Percentiles rank a stretch among this genome's conserved stretches.
Evolutionary conservation across 2,329 filamentous ascomycete species (phyloP).

Genomic region (Dactylonectria estremocensis): DNA sequence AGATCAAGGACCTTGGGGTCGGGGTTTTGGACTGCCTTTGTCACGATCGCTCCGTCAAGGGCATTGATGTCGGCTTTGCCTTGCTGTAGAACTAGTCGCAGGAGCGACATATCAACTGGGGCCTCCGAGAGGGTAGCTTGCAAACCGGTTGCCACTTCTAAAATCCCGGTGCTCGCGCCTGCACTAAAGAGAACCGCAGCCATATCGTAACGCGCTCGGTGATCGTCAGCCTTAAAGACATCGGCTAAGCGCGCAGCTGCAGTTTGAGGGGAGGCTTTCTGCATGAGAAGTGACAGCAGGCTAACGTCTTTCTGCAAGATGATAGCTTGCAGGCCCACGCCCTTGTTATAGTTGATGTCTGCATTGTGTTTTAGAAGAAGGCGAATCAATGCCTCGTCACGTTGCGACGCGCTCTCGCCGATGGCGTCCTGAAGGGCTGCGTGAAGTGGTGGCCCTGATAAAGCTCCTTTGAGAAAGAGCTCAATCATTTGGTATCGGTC

Average conservation of each 20-base stretch:
- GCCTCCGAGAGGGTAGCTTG: constrained; percentile 59
- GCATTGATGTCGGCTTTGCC: constrained; percentile 69
- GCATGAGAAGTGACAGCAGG: constrained; percentile 62
- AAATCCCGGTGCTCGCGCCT: constrained; percentile 60
- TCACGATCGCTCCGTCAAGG: constrained; percentile 60
- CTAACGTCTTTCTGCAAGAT: constrained; percentile 64
- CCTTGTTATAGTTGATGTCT: constrained; percentile 69
- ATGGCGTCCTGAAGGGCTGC: constrained; percentile 68
- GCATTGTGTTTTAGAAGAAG: constrained; percentile 67
- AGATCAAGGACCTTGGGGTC: constrained; percentile 66
- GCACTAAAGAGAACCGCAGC: constrained; percentile 62
- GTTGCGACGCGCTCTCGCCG: constrained; percentile 60
- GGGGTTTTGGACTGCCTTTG: constrained; percentile 57
- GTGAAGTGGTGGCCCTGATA: constrained; percentile 64
- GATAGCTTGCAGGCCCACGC: constrained; percentile 63
- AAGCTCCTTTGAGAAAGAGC: constrained; percentile 64
- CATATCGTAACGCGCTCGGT: constrained; percentile 62
- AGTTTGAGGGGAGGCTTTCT: constrained; percentile 63
- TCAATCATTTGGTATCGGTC: constrained; percentile 66
- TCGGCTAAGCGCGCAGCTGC: constrained; percentile 64
- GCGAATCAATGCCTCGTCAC: constrained; percentile 67
- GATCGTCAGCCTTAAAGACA: constrained; percentile 63
- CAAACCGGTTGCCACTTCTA: constrained; percentile 61
- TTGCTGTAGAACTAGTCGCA: constrained; percentile 64
- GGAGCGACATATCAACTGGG: constrained; percentile 65